Conservation (phyloP, 2,329 filamentous ascomycete genomes). For the Sporothrix pseudoabietina region DNA sequence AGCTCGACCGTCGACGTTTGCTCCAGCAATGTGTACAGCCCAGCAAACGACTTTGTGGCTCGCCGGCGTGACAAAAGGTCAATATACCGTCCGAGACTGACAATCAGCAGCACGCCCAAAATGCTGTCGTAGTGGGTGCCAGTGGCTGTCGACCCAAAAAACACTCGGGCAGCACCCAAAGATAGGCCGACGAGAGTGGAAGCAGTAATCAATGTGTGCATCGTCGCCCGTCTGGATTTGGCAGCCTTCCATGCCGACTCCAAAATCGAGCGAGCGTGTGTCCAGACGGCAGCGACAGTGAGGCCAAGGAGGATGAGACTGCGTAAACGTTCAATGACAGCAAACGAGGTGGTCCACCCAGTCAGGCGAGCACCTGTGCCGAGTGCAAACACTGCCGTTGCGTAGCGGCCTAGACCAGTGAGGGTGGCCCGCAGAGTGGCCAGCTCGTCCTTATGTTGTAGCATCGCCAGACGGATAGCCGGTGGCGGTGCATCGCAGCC, state of each 20-base stretch:
- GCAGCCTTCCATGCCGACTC: background rate
- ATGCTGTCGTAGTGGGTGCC: background rate
- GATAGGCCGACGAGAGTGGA: background rate
- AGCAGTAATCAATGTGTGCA: background rate
- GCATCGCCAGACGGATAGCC: background rate
- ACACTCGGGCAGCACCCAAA: background rate
- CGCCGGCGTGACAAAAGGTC: background rate
- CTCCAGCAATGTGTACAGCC: background rate
- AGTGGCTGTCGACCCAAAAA: background rate
- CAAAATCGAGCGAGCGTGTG: background rate
- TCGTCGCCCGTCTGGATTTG: background rate
- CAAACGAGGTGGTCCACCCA: background rate
- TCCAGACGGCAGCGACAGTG: background rate
- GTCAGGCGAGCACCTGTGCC: background rate
- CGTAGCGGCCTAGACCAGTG: background rate
- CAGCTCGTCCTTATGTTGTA: background rate
- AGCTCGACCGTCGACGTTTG: background rate
- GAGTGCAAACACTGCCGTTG: background rate
- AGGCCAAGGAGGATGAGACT: background rate
- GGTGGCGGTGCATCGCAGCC: background rate
- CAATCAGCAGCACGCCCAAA: background rate
- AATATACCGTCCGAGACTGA: background rate
- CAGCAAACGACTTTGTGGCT: background rate
- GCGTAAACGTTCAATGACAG: background rate
- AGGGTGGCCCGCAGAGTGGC: background rate